phyloP scores from a whole-genome alignment of 2,329 filamentous ascomycete species.

The Alternaria sp. region DNA sequence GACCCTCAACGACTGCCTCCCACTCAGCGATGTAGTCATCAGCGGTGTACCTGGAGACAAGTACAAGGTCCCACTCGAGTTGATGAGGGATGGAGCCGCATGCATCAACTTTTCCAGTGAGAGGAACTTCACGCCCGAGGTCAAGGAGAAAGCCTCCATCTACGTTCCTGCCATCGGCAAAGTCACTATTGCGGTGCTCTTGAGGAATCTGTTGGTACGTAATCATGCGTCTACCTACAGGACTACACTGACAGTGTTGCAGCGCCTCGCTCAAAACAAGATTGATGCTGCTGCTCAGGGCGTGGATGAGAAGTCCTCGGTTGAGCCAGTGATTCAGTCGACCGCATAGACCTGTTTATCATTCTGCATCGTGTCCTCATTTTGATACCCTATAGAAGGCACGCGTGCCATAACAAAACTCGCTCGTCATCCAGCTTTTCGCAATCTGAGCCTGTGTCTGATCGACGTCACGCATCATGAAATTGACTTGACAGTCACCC shows the following conservation, averaged over 20 bases:
- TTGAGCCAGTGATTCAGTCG: constrained; percentile 23
- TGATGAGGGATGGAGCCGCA: constrained; percentile 88
- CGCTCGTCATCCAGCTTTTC: neutral
- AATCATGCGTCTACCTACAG: neutral
- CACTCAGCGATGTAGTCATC: constrained; percentile 92
- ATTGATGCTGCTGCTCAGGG: constrained; percentile 41
- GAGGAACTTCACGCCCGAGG: constrained; percentile 87
- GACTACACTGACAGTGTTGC: constrained; percentile 21
- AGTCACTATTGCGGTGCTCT: constrained; percentile 90
- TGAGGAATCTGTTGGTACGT: constrained; percentile 86
- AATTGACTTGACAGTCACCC: neutral
- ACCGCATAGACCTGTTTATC: constrained; percentile 1
- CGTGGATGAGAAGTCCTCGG: constrained; percentile 21
- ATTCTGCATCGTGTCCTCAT: neutral
- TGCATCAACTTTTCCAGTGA: constrained; percentile 98
- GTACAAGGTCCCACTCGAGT: constrained; percentile 86
- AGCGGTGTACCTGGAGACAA: constrained; percentile 85
- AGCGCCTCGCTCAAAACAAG: constrained; percentile 55
- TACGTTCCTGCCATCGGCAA: constrained; percentile 98
- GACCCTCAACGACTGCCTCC: constrained; percentile 79
- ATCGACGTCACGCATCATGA: neutral
- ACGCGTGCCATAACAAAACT: constrained; percentile 17
- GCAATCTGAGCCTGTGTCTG: neutral
- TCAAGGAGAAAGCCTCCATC: constrained; percentile 95
- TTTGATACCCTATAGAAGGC: constrained; percentile 40